A percentile compares a stretch with the other conserved stretches of the same genome.
Evolutionary conservation across 1,139 yeast genomes (phyloP).

Genomic region (Suhomyces chickasaworum): DNA sequence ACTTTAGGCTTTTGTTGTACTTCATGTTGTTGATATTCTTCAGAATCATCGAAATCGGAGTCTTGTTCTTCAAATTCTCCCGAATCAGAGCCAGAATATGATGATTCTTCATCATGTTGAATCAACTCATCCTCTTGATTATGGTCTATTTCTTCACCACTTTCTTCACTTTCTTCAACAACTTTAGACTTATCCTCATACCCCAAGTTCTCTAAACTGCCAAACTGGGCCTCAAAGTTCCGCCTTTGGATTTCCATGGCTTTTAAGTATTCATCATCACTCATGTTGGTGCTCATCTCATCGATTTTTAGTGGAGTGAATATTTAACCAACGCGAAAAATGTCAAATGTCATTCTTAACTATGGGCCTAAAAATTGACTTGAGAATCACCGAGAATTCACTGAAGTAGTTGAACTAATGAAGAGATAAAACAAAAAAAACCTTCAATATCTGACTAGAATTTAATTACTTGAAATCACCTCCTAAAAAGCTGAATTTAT

Average conservation of each 20-base stretch:
- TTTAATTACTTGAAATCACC: no score
- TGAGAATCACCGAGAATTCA: no score
- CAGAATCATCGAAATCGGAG: conserved; percentile 9
- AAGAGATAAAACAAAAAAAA: no score
- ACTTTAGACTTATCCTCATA: conserved; percentile 54
- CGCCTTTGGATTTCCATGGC: conserved; percentile 58
- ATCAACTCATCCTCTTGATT: conserved; percentile 12
- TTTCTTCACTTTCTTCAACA: conserved; percentile 22
- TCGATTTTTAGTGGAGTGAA: not conserved
- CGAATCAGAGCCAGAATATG: conserved; percentile 1
- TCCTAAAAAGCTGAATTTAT: no score
- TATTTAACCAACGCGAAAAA: not conserved
- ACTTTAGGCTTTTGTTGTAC: conserved; percentile 31
- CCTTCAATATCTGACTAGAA: no score
- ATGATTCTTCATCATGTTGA: not conserved
- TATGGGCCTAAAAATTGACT: no score
- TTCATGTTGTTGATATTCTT: conserved; percentile 12
- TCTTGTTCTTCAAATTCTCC: not conserved
- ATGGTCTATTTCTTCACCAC: conserved; percentile 10
- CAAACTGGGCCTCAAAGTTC: conserved; percentile 72
- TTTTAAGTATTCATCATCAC: conserved; percentile 46
- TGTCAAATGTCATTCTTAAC: no score
- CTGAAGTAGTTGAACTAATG: no score
- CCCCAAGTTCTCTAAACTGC: conserved; percentile 60
- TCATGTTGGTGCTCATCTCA: conserved; percentile 13